These are phyloP conservation scores for Rosa lucieae DNA, from an alignment of 306 rosid species.

Conservation along the genomic window DNA sequence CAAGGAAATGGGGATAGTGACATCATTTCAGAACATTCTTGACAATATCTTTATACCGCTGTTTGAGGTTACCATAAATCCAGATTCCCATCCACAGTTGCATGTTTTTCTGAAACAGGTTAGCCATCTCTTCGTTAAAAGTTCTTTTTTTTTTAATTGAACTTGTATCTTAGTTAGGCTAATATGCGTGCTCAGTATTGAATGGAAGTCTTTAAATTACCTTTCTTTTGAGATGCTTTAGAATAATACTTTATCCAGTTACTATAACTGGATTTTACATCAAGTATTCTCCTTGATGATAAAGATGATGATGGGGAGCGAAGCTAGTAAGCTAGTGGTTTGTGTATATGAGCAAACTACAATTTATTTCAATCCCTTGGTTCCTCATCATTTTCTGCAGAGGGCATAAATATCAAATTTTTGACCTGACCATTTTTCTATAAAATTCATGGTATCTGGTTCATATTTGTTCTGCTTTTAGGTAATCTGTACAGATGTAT, in stretches of 20 bases:
- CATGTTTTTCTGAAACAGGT: constrained; percentile 97
- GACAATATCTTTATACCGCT: constrained; percentile 95
- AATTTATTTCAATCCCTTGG: background rate
- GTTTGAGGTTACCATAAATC: constrained; percentile 90
- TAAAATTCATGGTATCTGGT: constrained; percentile 5
- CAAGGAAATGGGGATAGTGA: constrained; percentile 98
- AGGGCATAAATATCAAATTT: background rate
- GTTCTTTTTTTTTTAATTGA: background rate
- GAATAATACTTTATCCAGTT: background rate
- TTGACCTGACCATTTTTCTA: background rate
- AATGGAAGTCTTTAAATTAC: background rate
- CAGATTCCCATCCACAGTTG: constrained; percentile 98
- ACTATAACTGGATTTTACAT: background rate
- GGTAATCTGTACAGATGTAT: constrained; percentile 6
- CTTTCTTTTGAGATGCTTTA: background rate
- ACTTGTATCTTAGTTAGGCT: background rate
- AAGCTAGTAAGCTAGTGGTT: background rate
- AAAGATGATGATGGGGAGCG: background rate
- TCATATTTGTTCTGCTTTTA: constrained; percentile 11
- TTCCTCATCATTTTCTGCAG: background rate
- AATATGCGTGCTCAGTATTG: background rate
- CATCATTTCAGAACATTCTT: constrained; percentile 95
- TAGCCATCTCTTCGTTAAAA: constrained; percentile 14
- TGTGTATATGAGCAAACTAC: background rate
- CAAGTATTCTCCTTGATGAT: background rate